Base-by-base conservation (phyloP, 176 grass and related monocot genomes). In the Oryza meyeriana region DNA sequence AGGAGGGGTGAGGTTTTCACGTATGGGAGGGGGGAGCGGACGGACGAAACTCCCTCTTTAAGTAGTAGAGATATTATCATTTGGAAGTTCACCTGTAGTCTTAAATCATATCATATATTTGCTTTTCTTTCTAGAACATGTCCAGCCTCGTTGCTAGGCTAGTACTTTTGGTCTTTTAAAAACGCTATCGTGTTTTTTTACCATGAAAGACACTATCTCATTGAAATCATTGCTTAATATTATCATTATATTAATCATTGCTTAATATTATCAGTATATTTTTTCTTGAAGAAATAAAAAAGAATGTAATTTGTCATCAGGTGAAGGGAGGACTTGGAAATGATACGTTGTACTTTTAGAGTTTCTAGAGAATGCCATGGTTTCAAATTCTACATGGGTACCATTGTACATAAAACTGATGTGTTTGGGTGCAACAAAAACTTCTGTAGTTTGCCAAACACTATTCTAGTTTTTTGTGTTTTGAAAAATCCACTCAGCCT, bases 141-240 rank as follows among this genome's bases (percentile, higher is more conserved):
- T 66, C 14, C 22, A 74, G 40, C 50, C 39, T 44, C 18, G 2
- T 45, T n/a, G n/a, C 18, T 12, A 12, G 42, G 61, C 44, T 79
- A 67, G 28, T 74, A 74, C 79, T 75, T 67, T 3, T 18, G 34
- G 35, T 66, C 28, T n/a, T n/a, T n/a, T n/a, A n/a, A n/a, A n/a
- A n/a, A n/a, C n/a, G n/a, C n/a, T n/a, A n/a, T n/a, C n/a, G n/a
- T n/a, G n/a, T n/a, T n/a, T n/a, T n/a, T n/a, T n/a, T n/a, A n/a
- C n/a, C 45, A 14, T 28, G 61, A 79, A 63, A 77, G 28, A 69
- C 44, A 36, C 36, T 81, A 40, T 55, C 71, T 84, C 38, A 10
- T 83, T 79, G 34, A 59, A 78, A 73, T 45, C 55, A 38, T 1
- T 70, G 41, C 30, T 77, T 82, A 74, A 29, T 66, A 81, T 81